Evolutionary conservation across 257 asterid genomes (phyloP).

Genomic region (Solanum lycopersicoides): DNA sequence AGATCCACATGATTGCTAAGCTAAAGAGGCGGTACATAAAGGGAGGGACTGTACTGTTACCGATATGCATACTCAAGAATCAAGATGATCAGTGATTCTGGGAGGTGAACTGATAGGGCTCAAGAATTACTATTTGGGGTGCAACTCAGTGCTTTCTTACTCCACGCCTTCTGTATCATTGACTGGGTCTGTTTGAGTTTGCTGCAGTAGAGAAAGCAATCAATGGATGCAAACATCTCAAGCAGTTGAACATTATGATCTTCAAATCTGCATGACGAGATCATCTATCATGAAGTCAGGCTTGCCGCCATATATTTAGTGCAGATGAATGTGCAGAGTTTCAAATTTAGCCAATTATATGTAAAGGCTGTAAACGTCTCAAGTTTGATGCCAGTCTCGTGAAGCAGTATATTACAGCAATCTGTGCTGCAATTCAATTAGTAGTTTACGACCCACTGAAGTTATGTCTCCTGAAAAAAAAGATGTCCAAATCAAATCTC

Average conservation of each 20-base stretch:
- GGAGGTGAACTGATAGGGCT: neutral
- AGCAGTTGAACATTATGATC: neutral
- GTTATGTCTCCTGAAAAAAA: slow-evolving; percentile 21
- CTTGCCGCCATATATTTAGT: neutral
- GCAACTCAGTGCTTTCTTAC: neutral
- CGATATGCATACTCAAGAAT: neutral
- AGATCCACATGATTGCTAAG: neutral
- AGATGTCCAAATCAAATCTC: neutral
- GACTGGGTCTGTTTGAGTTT: neutral
- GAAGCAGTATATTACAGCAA: neutral
- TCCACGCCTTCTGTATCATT: neutral
- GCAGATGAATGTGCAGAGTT: neutral
- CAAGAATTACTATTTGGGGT: neutral
- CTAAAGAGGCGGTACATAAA: neutral
- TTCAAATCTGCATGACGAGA: neutral
- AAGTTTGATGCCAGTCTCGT: neutral
- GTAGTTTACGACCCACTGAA: slow-evolving; percentile 19
- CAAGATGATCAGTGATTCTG: neutral
- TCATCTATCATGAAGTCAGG: neutral
- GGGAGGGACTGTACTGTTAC: neutral
- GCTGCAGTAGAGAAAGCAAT: neutral
- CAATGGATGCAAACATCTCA: neutral
- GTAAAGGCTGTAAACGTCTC: neutral
- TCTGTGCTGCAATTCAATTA: slow-evolving; percentile 9
- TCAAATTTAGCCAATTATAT: neutral